Percentiles rank a stretch among this genome's conserved stretches.
These are phyloP conservation scores for Grosmannia huntii DNA, from an alignment of 2,329 filamentous ascomycete genomes.

Conservation along the genomic window DNA sequence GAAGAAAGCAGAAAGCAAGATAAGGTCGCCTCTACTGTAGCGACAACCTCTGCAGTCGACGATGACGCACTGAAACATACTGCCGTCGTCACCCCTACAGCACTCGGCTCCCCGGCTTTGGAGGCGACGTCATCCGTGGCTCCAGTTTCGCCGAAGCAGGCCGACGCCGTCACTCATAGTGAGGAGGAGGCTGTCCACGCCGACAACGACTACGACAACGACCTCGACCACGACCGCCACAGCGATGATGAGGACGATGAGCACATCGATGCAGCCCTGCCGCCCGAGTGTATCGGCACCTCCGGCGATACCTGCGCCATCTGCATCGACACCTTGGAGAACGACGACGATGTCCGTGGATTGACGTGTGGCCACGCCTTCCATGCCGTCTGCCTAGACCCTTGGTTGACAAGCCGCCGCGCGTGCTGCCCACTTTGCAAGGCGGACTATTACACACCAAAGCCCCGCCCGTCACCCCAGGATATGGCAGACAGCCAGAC, in stretches of 20 bases:
- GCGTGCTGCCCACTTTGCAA: conserved; percentile 97
- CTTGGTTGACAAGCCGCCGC: conserved; percentile 86
- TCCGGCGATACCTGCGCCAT: conserved; percentile 93
- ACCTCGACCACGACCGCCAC: conserved; percentile 20
- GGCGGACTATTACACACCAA: conserved; percentile 92
- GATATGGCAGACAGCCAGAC: conserved; percentile 20
- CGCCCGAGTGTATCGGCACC: conserved; percentile 65
- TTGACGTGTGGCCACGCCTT: conserved; percentile 96
- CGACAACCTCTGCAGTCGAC: background rate
- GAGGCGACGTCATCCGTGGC: conserved; percentile 7
- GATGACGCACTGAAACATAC: background rate
- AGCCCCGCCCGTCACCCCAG: conserved; percentile 53
- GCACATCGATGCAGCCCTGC: conserved; percentile 66
- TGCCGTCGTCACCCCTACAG: too few species aligned
- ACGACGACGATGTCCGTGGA: conserved; percentile 89
- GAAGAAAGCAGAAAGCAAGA: conserved; percentile 3
- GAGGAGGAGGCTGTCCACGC: background rate
- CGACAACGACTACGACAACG: background rate
- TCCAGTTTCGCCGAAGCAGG: too few species aligned
- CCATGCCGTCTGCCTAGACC: conserved; percentile 89
- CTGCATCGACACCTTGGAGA: conserved; percentile 85
- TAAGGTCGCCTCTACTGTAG: background rate
- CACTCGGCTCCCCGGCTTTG: background rate
- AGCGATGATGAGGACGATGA: conserved; percentile 48
- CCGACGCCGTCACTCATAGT: too few species aligned